phyloP scores from a whole-genome alignment of 2,329 filamentous ascomycete genomes.

The Trichoderma sp. region DNA sequence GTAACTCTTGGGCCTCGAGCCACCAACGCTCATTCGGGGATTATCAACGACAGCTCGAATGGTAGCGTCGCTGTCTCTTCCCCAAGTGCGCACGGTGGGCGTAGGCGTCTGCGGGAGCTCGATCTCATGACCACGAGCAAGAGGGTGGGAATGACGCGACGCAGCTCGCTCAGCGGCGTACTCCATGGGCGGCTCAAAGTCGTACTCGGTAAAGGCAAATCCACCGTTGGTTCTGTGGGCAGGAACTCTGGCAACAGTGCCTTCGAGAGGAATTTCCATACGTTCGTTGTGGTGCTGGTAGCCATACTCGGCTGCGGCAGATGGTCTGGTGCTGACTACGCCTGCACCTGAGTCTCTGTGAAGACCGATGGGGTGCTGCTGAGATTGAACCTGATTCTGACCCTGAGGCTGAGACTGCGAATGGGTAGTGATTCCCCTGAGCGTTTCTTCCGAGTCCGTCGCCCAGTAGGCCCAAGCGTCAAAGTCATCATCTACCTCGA shows the following conservation, averaged over 20 bases:
- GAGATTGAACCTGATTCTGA: neutral
- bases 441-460: conserved; percentile 14
- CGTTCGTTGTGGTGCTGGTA: neutral
- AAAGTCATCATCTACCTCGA: conserved; percentile 11
- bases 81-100: neutral
- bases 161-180: neutral
- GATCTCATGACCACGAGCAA: neutral
- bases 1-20: neutral
- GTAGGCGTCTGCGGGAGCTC: neutral
- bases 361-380: neutral
- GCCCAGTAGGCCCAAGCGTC: conserved; percentile 21
- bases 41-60: conserved; percentile 1
- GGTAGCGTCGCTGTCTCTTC: neutral
- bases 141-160: neutral
- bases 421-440: neutral
- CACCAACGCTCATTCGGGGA: neutral
- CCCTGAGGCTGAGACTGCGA: neutral
- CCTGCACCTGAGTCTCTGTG: neutral
- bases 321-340: neutral
- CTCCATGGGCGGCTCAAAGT: neutral
- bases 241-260: neutral
- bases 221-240: neutral
- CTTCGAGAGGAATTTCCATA: neutral
- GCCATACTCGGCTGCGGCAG: neutral
- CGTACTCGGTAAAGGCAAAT: neutral